Percentiles rank a stretch among this genome's conserved stretches.
These are phyloP conservation scores for Sporothrix euskadiensis DNA, from an alignment of 2,329 filamentous ascomycete genomes.

Conservation along the genomic window DNA sequence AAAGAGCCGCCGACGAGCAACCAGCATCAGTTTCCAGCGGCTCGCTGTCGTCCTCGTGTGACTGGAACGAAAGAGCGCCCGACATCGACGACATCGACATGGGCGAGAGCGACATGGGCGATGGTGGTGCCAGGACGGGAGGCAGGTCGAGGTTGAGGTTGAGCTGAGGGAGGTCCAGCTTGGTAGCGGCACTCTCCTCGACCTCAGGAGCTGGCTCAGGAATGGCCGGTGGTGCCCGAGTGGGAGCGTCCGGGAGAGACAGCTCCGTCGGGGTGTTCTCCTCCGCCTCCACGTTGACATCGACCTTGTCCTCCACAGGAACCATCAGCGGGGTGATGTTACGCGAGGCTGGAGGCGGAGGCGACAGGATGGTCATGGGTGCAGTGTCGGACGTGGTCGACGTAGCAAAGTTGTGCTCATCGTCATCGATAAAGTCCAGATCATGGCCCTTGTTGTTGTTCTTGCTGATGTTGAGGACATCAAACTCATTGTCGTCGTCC, in stretches of 20 bases:
- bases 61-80: constrained; percentile 11
- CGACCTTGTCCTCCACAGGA: background rate
- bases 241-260: constrained; percentile 14
- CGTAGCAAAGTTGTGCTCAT: constrained; percentile 61
- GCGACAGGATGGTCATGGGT: constrained; percentile 53
- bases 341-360: constrained; percentile 46
- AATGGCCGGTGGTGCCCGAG: constrained; percentile 25
- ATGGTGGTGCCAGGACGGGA: constrained; percentile 19
- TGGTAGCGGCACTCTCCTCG: constrained; percentile 26
- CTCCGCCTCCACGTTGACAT: background rate
- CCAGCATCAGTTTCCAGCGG: background rate
- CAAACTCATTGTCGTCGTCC: background rate
- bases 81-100: constrained; percentile 18
- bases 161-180: constrained; percentile 34
- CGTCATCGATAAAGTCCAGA: constrained; percentile 41
- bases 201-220: constrained; percentile 34
- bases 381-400: constrained; percentile 50
- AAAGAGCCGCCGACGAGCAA: background rate
- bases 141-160: constrained; percentile 24
- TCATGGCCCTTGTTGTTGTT: constrained; percentile 46
- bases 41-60: constrained; percentile 21
- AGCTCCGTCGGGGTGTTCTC: background rate
- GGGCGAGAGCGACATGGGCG: constrained; percentile 25
- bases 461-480: background rate
- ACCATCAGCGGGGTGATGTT: background rate